Evolutionary conservation across 2,329 filamentous ascomycete species (phyloP), one percentile per base, ranked within the genome.

Genomic region (Microdochium paspali): DNA sequence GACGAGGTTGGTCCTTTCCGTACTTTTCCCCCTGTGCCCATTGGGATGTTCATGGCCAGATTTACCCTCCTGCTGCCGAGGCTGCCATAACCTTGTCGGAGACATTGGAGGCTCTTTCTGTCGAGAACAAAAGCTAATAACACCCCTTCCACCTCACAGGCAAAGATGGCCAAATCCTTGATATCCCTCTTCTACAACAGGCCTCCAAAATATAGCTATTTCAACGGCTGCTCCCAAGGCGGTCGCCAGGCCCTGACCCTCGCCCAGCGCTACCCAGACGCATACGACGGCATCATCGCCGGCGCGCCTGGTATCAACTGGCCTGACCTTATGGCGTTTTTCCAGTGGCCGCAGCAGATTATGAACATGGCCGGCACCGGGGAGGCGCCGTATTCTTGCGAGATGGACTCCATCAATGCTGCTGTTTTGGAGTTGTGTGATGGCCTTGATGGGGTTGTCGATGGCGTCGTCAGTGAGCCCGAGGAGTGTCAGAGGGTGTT

Each of bases 171-270:
- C 23, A 75, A 76, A 52, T 58, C 61, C 2, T 47, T 76, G 39
- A 65, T 68, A 18, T 56, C 57, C 49, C 60, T 58, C 30, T 67
- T 73, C 46, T 77, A 69, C 54, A 58, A 55, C 15, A 43, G 12
- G 35, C 54, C 47, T 25, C 50, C 54, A 53, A 58, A 49, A 56
- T 77, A 69, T 56, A 73, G 76, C 18, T 78, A 80, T 61, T 79
- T 74, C 59, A 60, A 67, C 52, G 71, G 70, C 15, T 75, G 70
- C 54, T 72, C 69, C 12, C 65, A 70, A 28, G 70, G 77, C 12
- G 78, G 78, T 2, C 64, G 77, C 1, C 76, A 81, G 56, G 77
- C 76, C 7, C 60, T 77, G 23, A 72, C 73, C 53, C 64, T 73
- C 10, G 70, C 73, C 0, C 72, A 80, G 52, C 57, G 66, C 9